Base-by-base conservation (phyloP, 805 yeast species). In the Yamadazyma tumulicola region DNA sequence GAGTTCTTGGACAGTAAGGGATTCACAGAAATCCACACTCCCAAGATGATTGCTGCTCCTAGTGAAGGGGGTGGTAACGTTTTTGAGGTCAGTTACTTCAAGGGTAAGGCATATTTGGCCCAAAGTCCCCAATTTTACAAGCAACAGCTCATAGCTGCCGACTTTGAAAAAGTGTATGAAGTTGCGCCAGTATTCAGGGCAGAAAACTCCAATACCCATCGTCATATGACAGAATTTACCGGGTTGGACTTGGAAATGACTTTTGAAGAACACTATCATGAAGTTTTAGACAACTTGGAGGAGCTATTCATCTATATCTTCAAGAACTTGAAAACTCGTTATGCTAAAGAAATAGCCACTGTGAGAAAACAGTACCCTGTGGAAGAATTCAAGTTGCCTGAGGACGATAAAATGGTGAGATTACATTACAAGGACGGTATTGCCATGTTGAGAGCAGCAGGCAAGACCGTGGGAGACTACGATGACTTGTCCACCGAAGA, bases 241-340 rank as follows among this genome's bases (percentile, higher is more conserved):
- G 99, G 99, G 39, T 79, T 94, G 52, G 99, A 93, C 73, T 67
- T 93, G 67, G 99, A 93, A 68, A 88, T 93, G 95, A 85, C 96
- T 8, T 85, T 93, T 57, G 97, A 93, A 69, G 96, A 89, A 69
- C 97, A 93, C 68, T 93, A 93, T 63, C 94, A 93, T 57, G 99
- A 93, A 70, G 94, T 81, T 29, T 63, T 75, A 49, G 77, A 73
- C 32, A 61, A 71, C 28, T 62, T 81, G 48, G 68, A 72, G 28
- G 89, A 82, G 40, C 71, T 93, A 65, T 91, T 93, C 54, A 79
- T 87, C 47, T 89, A 82, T 68, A 85, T 93, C 47, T 93, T 93
- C 72, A 64, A 78, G 43, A 85, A 88, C 65, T 78, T 93, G 61
- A 84, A 85, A 69, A 61, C 55, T 21, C 77, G 97, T 61, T 91